A percentile compares a stretch with the other conserved stretches of the same genome.
Conservation (phyloP, 1,139 yeast genomes). For the Lodderomyces orthopsilosis region DNA sequence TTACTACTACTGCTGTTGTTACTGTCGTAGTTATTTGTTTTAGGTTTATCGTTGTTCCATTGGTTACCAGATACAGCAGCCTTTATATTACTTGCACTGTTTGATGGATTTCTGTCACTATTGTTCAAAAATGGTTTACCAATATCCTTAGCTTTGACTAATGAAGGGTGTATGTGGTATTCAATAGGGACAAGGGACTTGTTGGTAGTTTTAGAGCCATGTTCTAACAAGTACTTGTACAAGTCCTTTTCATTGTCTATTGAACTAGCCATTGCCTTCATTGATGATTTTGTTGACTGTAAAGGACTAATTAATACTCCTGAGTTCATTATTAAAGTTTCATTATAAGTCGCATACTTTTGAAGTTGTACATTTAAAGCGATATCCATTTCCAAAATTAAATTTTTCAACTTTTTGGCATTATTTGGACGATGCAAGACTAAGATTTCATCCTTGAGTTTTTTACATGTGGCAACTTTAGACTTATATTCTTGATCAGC, state of each 20-base stretch:
- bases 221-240: slow-evolving; percentile 60
- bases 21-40: slow-evolving; percentile 3
- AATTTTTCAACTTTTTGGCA: slow-evolving; percentile 68
- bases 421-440: slow-evolving; percentile 75
- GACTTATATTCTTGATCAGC: slow-evolving; percentile 86
- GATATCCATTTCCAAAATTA: slow-evolving; percentile 81
- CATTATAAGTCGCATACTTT: slow-evolving; percentile 84
- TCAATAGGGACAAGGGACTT: slow-evolving; percentile 61
- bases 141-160: slow-evolving; percentile 32
- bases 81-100: slow-evolving; percentile 20
- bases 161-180: slow-evolving; percentile 74
- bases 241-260: slow-evolving; percentile 83
- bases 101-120: slow-evolving; percentile 9
- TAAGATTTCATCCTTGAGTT: slow-evolving; percentile 70
- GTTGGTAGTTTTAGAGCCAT: slow-evolving; percentile 32
- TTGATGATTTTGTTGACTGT: slow-evolving; percentile 52
- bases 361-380: slow-evolving; percentile 86
- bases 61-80: slow-evolving; percentile 11
- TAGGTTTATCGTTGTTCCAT: slow-evolving; percentile 10
- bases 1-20: slow-evolving; percentile 2
- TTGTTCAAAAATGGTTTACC: slow-evolving; percentile 42
- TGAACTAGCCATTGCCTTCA: slow-evolving; percentile 72
- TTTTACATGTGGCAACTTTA: slow-evolving; percentile 70
- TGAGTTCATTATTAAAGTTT: slow-evolving; percentile 75
- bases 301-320: slow-evolving; percentile 84